phyloP scores from a whole-genome alignment of 1,284 basidiomycete genomes.

The Tetrapyrgos nigripes region DNA sequence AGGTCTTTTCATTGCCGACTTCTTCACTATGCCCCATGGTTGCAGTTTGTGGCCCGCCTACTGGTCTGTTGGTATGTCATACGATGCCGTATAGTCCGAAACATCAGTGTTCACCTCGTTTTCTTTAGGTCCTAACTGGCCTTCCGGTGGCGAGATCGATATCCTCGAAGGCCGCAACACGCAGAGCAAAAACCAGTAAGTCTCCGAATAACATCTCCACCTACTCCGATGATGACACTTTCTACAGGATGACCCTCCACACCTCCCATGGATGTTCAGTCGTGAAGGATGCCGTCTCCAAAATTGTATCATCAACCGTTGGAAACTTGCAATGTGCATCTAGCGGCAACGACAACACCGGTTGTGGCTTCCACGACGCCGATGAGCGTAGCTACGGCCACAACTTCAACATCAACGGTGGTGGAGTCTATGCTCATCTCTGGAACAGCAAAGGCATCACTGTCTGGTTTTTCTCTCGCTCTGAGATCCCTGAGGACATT shows the following conservation, averaged over 20 bases:
- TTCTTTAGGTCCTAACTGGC: slow-evolving; percentile 74
- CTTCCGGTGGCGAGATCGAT: slow-evolving; percentile 74
- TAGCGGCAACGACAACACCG: slow-evolving; percentile 57
- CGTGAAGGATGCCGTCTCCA: slow-evolving; percentile 9
- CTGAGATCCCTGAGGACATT: slow-evolving; percentile 75
- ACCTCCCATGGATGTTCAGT: slow-evolving; percentile 65
- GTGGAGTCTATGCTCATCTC: slow-evolving; percentile 80
- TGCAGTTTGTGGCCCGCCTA: slow-evolving; percentile 84
- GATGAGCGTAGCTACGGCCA: slow-evolving; percentile 67
- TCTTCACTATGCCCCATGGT: slow-evolving; percentile 72
- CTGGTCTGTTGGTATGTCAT: slow-evolving; percentile 38
- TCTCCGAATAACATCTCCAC: no score
- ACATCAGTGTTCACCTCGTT: slow-evolving; percentile 15
- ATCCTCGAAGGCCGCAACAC: slow-evolving; percentile 59
- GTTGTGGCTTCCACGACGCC: slow-evolving; percentile 69
- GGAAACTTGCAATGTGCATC: slow-evolving; percentile 54
- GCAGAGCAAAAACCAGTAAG: no score
- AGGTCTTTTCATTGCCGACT: slow-evolving; percentile 75
- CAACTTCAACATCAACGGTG: slow-evolving; percentile 68
- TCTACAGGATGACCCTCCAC: slow-evolving; percentile 79
- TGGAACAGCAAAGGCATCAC: slow-evolving; percentile 74
- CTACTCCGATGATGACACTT: no score
- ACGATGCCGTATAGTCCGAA: slow-evolving; percentile 5
- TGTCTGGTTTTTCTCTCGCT: slow-evolving; percentile 81
- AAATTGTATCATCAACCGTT: slow-evolving; percentile 27